These are phyloP conservation scores for Boletus tomentosulus DNA, from an alignment of 768 basidiomycete species.

Conservation along the genomic window DNA sequence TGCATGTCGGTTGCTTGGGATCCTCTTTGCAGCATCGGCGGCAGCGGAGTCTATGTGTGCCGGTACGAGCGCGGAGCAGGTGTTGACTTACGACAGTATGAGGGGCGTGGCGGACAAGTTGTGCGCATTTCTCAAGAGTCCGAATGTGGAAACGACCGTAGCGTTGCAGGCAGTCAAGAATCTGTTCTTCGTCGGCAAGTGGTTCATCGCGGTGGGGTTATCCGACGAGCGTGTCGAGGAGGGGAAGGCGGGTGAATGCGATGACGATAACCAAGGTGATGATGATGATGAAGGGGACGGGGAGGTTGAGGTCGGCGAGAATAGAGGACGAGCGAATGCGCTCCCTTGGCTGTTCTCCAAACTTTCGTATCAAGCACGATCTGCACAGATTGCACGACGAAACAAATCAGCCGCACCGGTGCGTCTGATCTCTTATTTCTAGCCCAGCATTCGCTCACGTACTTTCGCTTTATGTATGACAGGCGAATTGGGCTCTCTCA, in stretches of 20 bases:
- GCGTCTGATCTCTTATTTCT: conserved; percentile 18
- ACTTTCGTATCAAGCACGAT: conserved; percentile 81
- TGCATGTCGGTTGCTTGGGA: conserved; percentile 70
- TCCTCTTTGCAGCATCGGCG: conserved; percentile 56
- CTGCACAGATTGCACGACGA: conserved; percentile 67
- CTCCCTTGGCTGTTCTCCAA: conserved; percentile 94
- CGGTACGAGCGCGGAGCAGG: conserved; percentile 18
- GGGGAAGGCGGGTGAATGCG: conserved; percentile 20
- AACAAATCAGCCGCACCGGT: conserved; percentile 49
- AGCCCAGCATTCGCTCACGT: neutral
- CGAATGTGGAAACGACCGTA: conserved; percentile 67
- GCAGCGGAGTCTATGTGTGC: conserved; percentile 19
- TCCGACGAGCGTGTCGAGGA: conserved; percentile 29
- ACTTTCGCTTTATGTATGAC: conserved; percentile 3
- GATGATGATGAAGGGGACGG: conserved; percentile 20
- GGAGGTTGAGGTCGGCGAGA: conserved; percentile 4
- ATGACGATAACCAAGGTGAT: neutral
- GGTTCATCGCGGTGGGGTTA: conserved; percentile 46
- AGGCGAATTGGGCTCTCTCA: conserved; percentile 83
- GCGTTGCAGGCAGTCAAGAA: conserved; percentile 89
- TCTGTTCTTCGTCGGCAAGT: conserved; percentile 87
- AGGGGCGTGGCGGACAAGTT: conserved; percentile 69
- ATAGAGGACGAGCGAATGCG: conserved; percentile 39
- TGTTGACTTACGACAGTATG: conserved; percentile 54
- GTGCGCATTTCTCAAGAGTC: conserved; percentile 76